Evolutionary conservation across 2,329 filamentous ascomycete species (phyloP).

Genomic region (Colletotrichum melonis): DNA sequence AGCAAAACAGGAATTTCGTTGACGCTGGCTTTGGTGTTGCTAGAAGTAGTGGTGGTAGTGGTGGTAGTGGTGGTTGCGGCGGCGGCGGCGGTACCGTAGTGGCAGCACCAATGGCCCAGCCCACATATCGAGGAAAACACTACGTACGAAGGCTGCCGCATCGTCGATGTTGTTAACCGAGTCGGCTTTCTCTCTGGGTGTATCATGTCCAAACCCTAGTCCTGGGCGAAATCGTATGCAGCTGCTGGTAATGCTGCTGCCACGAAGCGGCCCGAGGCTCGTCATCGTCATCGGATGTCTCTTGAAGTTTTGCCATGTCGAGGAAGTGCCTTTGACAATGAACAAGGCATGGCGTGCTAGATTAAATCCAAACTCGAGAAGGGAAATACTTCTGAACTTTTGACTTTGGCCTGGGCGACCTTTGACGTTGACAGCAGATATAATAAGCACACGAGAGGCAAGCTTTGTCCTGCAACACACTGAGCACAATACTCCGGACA

Average conservation of each 20-base stretch:
- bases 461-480: constrained; percentile 14
- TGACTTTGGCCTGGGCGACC: constrained; percentile 12
- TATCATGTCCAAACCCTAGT: neutral
- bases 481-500: neutral
- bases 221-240: neutral
- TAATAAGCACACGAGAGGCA: constrained; percentile 11
- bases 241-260: neutral
- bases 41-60: neutral
- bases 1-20: constrained; percentile 19
- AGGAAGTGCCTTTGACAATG: neutral
- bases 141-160: neutral
- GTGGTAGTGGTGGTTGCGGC: neutral
- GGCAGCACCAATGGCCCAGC: neutral
- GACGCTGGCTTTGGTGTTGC: constrained; percentile 13
- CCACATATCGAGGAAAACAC: neutral
- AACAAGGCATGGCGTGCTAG: constrained; percentile 11
- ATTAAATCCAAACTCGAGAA: neutral
- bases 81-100: neutral
- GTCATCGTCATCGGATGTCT: constrained; percentile 7
- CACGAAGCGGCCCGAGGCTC: neutral
- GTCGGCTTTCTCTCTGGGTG: neutral
- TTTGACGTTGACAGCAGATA: neutral
- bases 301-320: neutral
- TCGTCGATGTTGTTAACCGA: constrained; percentile 15
- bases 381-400: constrained; percentile 5